Conservation (phyloP, 768 basidiomycete species). For the Hemileccinum impolitum region DNA sequence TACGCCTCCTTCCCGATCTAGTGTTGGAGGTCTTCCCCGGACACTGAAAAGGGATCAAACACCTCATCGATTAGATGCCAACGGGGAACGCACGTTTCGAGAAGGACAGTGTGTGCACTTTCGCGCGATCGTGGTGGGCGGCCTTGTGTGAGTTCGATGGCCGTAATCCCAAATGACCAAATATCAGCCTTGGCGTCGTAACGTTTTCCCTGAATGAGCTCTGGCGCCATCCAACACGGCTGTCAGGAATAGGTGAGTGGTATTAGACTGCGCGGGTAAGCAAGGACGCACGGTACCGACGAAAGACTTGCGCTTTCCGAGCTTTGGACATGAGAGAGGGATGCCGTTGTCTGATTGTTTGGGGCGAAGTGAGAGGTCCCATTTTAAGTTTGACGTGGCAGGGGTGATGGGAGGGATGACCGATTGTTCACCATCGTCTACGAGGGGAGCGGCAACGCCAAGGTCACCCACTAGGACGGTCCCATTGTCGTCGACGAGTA, state of each 20-base stretch:
- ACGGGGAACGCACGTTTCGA: constrained; percentile 57
- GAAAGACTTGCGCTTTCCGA: constrained; percentile 86
- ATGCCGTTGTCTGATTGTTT: background rate
- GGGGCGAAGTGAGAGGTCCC: constrained; percentile 28
- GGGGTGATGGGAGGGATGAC: constrained; percentile 14
- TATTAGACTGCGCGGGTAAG: background rate
- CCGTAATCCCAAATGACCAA: constrained; percentile 97
- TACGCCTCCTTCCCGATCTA: constrained; percentile 68
- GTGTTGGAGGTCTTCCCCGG: constrained; percentile 71
- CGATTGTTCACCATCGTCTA: constrained; percentile 56
- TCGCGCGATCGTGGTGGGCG: constrained; percentile 82
- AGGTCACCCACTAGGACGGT: constrained; percentile 90
- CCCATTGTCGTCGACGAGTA: constrained; percentile 87
- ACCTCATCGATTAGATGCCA: background rate
- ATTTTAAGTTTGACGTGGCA: constrained; percentile 33
- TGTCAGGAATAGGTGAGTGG: constrained; percentile 21
- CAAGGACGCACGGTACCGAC: constrained; percentile 73
- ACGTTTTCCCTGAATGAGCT: constrained; percentile 78
- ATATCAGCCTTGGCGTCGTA: constrained; percentile 91
- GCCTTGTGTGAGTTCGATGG: constrained; percentile 84
- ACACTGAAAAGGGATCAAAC: constrained; percentile 42
- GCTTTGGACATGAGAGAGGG: constrained; percentile 35
- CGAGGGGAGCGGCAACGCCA: constrained; percentile 83
- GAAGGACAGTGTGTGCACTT: constrained; percentile 66
- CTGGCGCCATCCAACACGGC: constrained; percentile 98